Percentiles rank a stretch among this genome's conserved stretches.
phyloP scores from a whole-genome alignment of 139 green algal species.

The Ettlia oleoabundans region DNA sequence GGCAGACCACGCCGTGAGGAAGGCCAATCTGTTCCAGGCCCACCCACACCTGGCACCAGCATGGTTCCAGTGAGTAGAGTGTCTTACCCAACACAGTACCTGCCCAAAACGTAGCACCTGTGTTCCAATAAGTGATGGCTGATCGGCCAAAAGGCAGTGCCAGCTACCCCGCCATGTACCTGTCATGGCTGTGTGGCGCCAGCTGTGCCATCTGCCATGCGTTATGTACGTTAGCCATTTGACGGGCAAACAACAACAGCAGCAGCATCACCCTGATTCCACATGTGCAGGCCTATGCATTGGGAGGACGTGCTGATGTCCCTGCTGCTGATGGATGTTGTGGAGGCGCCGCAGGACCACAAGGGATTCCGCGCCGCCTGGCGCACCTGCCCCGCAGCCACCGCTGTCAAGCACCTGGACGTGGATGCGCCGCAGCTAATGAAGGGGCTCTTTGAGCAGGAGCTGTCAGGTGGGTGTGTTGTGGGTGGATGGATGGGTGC shows the following conservation, averaged over 20 bases:
- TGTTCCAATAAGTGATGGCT: no score
- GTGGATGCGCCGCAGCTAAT: constrained; percentile 60
- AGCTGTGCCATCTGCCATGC: not conserved
- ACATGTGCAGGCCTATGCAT: constrained; percentile 36
- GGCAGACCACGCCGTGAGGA: constrained; percentile 39
- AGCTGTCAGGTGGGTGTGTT: constrained; percentile 38
- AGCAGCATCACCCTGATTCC: no score
- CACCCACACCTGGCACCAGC: constrained; percentile 25
- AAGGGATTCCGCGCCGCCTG: constrained; percentile 66
- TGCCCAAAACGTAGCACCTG: no score
- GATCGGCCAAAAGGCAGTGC: no score
- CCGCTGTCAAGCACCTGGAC: constrained; percentile 63
- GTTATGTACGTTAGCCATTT: not conserved
- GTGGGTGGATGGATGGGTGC: no score
- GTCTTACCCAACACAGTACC: no score
- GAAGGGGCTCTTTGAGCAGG: constrained; percentile 49
- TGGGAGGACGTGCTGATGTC: constrained; percentile 75
- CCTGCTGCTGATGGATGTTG: constrained; percentile 50
- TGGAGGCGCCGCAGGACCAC: constrained; percentile 39
- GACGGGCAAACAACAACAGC: not conserved
- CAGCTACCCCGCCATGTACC: not conserved
- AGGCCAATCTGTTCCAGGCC: constrained; percentile 32
- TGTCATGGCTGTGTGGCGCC: not conserved
- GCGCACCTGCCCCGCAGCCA: constrained; percentile 55
- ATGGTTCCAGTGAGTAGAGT: constrained; percentile 36